These are phyloP conservation scores for Mrakia hoshinonis DNA, from an alignment of 768 basidiomycete species.

Conservation along the genomic window DNA sequence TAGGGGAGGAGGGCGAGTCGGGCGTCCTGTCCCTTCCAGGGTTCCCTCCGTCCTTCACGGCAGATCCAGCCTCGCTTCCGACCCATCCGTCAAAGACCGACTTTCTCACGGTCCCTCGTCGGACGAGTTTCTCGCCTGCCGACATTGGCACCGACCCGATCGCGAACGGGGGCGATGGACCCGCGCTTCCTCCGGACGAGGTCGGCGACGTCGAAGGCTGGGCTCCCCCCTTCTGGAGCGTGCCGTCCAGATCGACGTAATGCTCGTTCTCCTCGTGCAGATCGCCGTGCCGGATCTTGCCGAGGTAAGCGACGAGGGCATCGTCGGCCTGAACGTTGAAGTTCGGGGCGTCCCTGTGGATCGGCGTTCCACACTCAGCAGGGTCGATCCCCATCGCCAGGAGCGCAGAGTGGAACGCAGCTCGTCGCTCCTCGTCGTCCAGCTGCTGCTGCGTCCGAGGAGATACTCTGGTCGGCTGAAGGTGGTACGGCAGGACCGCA, in stretches of 20 bases:
- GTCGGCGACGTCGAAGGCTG: background rate
- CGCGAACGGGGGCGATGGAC: background rate
- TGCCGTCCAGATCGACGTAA: no score
- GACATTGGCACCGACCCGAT: background rate
- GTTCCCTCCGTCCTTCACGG: background rate
- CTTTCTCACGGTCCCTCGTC: background rate
- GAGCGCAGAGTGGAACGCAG: background rate
- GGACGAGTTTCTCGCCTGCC: background rate
- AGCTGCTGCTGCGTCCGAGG: background rate
- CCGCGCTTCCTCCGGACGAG: background rate
- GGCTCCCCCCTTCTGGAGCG: no score
- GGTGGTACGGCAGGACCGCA: background rate
- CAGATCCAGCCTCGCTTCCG: background rate
- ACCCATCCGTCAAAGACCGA: background rate
- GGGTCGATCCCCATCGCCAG: no score
- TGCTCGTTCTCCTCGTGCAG: no score
- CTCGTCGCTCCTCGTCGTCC: background rate
- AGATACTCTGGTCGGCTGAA: background rate
- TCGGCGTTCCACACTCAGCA: no score
- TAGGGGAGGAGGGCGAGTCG: background rate
- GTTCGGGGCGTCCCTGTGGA: no score
- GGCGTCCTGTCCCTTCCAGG: background rate
- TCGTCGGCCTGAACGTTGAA: no score
- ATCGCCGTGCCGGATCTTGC: no score
- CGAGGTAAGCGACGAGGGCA: no score